phyloP scores from a whole-genome alignment of 352 stramenopile species.

The Phytophthora quininea region DNA sequence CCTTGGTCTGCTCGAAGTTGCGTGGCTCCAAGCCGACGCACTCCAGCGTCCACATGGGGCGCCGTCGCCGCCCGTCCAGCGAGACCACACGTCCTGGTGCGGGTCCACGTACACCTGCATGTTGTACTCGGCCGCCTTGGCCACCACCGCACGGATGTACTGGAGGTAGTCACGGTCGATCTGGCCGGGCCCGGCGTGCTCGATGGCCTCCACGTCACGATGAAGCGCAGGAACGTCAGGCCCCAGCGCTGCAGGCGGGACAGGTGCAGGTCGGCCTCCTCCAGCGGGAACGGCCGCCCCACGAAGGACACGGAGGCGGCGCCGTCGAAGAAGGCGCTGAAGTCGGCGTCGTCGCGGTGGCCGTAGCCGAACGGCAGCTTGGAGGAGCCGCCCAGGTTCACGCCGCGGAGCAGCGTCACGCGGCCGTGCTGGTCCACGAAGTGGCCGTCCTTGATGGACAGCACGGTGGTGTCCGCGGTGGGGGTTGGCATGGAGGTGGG shows the following conservation, averaged over 20 bases:
- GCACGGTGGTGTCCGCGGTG: background rate
- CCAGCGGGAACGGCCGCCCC: constrained; percentile 82
- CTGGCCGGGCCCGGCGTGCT: constrained; percentile 79
- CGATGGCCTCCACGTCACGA: constrained; percentile 91
- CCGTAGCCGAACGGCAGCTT: constrained; percentile 58
- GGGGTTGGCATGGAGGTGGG: background rate
- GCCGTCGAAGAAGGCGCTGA: constrained; percentile 52
- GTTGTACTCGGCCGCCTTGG: constrained; percentile 60
- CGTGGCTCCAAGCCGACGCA: constrained; percentile 75
- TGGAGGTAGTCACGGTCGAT: constrained; percentile 85
- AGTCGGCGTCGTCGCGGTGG: constrained; percentile 35
- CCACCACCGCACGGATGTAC: constrained; percentile 74
- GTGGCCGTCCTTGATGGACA: constrained; percentile 53
- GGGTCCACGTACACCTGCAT: constrained; percentile 87
- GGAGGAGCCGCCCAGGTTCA: constrained; percentile 73
- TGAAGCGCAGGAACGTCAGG: constrained; percentile 79
- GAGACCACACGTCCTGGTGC: constrained; percentile 91
- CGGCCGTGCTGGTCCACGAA: constrained; percentile 63
- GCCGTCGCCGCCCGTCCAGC: constrained; percentile 89
- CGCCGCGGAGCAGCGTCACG: constrained; percentile 55
- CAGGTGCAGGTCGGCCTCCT: constrained; percentile 81
- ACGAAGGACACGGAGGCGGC: constrained; percentile 62
- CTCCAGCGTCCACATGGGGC: constrained; percentile 87
- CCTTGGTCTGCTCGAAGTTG: constrained; percentile 71
- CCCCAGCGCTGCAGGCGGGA: constrained; percentile 75